Percentiles rank a stretch among this genome's conserved stretches.
These are phyloP conservation scores for Micractinium sp. DNA, from an alignment of 139 green algal genomes.

Conservation along the genomic window DNA sequence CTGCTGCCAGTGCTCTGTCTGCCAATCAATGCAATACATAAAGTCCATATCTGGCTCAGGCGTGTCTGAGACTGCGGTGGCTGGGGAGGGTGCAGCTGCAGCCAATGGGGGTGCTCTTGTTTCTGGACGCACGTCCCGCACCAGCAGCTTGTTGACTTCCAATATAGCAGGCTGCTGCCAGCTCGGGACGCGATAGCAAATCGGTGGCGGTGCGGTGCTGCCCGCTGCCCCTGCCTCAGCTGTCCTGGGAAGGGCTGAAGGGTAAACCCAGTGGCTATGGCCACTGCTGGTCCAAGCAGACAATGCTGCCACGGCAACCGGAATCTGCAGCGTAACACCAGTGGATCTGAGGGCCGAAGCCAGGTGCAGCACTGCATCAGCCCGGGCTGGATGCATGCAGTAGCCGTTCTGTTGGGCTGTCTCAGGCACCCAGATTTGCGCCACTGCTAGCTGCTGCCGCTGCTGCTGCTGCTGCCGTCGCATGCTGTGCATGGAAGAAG, in stretches of 20 bases:
- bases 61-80: no score
- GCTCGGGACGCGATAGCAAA: not conserved
- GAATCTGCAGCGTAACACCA: not conserved
- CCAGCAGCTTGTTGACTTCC: no score
- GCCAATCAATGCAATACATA: not conserved
- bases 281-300: not conserved
- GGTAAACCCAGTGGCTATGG: not conserved
- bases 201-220: not conserved
- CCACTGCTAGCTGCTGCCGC: not conserved
- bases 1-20: not conserved
- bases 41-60: not conserved
- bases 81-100: no score
- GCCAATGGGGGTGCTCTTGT: no score
- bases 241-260: not conserved
- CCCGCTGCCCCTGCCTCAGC: no score
- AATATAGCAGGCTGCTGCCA: no score
- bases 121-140: no score
- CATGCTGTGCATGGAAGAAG: no score
- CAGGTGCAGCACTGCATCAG: slow-evolving; percentile 45
- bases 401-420: not conserved
- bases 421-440: not conserved
- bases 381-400: slow-evolving; percentile 32
- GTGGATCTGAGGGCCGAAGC: not conserved
- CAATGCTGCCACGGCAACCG: not conserved
- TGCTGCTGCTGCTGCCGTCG: not conserved